Evolutionary conservation across 202 grass and related monocot genomes (phyloP).

Genomic region (Eragrostis tef): DNA sequence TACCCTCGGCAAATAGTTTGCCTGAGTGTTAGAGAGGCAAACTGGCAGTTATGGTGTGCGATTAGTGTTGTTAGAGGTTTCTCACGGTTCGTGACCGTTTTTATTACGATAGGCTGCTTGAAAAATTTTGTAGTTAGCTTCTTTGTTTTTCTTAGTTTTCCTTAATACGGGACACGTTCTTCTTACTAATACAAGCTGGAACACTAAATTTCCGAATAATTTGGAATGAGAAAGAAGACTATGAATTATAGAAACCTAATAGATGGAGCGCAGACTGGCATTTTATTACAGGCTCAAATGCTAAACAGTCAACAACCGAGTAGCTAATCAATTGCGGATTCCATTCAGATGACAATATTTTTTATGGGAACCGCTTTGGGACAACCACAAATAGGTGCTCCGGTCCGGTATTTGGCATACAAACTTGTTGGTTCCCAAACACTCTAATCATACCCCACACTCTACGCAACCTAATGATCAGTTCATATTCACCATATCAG

Average conservation of each 20-base stretch:
- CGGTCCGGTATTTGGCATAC: background rate
- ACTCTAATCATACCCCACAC: background rate
- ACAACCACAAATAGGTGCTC: background rate
- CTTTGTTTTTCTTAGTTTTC: too few species aligned
- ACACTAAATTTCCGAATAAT: too few species aligned
- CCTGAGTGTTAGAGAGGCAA: too few species aligned
- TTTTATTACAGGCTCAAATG: background rate
- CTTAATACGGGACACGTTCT: too few species aligned
- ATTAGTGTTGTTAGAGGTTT: too few species aligned
- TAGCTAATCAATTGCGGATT: background rate
- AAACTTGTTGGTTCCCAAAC: background rate
- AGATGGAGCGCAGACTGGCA: background rate
- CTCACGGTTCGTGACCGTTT: too few species aligned
- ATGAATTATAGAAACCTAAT: background rate
- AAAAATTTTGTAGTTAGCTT: too few species aligned
- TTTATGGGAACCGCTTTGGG: background rate
- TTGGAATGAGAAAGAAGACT: too few species aligned
- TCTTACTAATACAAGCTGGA: too few species aligned
- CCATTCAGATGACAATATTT: background rate
- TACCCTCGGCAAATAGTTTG: too few species aligned
- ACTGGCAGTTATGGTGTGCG: too few species aligned
- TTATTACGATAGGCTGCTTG: too few species aligned
- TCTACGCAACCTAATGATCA: background rate
- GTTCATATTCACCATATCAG: conserved; percentile 20
- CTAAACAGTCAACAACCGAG: background rate